Base-by-base conservation (phyloP, 106 monocot species). In the Ottelia alismoides region DNA sequence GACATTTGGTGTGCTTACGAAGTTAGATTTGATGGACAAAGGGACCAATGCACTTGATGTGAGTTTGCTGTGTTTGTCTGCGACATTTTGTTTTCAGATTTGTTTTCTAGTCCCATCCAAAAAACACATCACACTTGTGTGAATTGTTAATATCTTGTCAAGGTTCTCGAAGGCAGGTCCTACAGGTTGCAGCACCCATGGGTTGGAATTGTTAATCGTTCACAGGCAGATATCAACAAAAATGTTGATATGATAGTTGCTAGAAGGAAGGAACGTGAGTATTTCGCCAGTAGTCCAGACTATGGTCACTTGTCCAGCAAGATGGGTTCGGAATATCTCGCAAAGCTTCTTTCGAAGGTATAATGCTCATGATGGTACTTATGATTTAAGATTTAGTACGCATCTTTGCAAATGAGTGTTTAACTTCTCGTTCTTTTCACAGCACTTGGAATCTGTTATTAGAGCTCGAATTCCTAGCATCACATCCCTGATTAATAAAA, bases 301-400 rank as follows among this genome's bases (percentile, higher is more conserved):
- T 83, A 83, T 74, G 74, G 78, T 19, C 83, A 83, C 58, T 78
- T 83, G 45, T 29, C 83, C 21, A 77, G 53, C 67, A 83, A 78
- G 71, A 83, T 83, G 83, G 83, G 83, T 52, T 83, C 83, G 31
- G 83, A 83, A 69, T 83, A 83, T 71, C 83, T 84, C 51, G 84
- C 84, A 20, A 84, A 75, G 52, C 75, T 84, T 61, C 78, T 84
- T 24, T 84, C 84, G 12, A 60, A 56, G 74, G 83, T 83, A 47
- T n/a, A n/a, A n/a, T n/a, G n/a, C n/a, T n/a, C n/a, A n/a, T n/a
- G 14, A 2, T 44, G 26, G 26, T 51, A 21, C 62, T 1, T n/a
- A 19, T 24, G 27, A 20, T 47, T 14, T 14, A 27, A 17, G 12
- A 27, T 19, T 26, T 30, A 16, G 21, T 28, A 29, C 9, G n/a